A percentile compares a stretch with the other conserved stretches of the same genome.
Conservation (phyloP, 768 basidiomycete genomes). For the Lactifluus rugatus region DNA sequence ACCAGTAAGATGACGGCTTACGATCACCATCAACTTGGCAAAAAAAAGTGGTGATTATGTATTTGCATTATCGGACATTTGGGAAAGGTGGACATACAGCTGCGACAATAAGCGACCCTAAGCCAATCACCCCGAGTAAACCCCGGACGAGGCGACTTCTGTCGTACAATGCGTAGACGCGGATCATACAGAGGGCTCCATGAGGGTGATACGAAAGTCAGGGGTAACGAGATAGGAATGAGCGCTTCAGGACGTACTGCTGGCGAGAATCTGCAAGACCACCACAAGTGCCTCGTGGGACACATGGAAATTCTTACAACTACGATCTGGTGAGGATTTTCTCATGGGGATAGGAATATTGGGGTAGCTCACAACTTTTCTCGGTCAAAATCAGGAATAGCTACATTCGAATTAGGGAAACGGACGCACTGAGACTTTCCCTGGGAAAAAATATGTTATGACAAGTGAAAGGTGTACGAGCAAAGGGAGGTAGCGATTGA, state of each 20-base stretch:
- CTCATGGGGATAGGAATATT: no score
- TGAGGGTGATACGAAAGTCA: background rate
- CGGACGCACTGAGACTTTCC: background rate
- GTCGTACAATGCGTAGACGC: slow-evolving; percentile 5
- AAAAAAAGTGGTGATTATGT: background rate
- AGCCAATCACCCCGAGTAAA: background rate
- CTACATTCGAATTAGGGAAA: background rate
- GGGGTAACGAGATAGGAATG: background rate
- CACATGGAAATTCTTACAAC: background rate
- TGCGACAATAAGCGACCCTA: background rate
- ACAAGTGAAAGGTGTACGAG: slow-evolving; percentile 27
- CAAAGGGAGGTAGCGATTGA: slow-evolving; percentile 41
- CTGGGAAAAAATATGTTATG: slow-evolving; percentile 18
- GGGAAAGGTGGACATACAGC: background rate
- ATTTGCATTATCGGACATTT: background rate
- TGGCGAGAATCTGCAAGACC: background rate
- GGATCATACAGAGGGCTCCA: background rate
- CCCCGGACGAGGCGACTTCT: background rate
- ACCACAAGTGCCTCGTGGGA: background rate
- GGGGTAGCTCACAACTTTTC: no score
- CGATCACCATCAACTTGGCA: background rate
- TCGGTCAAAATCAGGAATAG: no score
- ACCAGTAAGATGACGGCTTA: background rate
- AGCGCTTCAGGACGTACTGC: background rate
- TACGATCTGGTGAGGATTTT: background rate